Base-by-base conservation (phyloP, 2,329 filamentous ascomycete species). In the Echinosphaeria canescens region DNA sequence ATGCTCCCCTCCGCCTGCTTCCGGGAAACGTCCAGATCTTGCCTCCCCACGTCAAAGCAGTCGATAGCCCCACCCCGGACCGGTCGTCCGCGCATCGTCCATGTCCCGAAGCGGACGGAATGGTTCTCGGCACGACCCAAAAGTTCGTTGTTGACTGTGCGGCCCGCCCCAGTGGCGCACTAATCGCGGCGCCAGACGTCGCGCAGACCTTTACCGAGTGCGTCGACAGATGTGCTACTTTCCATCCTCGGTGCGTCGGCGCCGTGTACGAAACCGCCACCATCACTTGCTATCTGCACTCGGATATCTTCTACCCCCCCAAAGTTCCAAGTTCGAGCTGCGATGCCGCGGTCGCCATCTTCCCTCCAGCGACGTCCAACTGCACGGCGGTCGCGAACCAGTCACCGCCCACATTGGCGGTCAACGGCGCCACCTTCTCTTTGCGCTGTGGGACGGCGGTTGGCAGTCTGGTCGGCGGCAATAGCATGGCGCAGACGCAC, bases 231-330 rank as follows among this genome's bases (percentile, higher is more conserved):
- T 45, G 40, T 29, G 36, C 42, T 2, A 39, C 41, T 0, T 43
- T 37, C 33, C 43, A 47, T 27, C 40, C 45, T 0, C 37, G 34
- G 31, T 44, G 42, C 29, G 42, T 42, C 4, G 41, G 27, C 9
- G 33, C 34, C 7, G 31, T 38, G 1, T 44, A 38, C 24, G 32
- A 41, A n/a, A n/a, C n/a, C n/a, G n/a, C n/a, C 24, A 35, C 39
- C 23, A 31, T 25, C 11, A 37, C 31, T 10, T 48, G 45, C 27
- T 33, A 37, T 10, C 34, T 47, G 15, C 38, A 36, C 23, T 29
- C 35, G 11, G 31, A 35, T 3, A 15, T 40, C 11, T 27, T 15
- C 3, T 15, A 30, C 2, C 29, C 26, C 3, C 24, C 27, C 3
- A 30, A 34, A 17, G 33, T 32, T 3, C 27, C 30, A 1, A 30